Evolutionary conservation across 345 rosid genomes (phyloP), one percentile per base, ranked within the genome.

Genomic region (Populus alba): DNA sequence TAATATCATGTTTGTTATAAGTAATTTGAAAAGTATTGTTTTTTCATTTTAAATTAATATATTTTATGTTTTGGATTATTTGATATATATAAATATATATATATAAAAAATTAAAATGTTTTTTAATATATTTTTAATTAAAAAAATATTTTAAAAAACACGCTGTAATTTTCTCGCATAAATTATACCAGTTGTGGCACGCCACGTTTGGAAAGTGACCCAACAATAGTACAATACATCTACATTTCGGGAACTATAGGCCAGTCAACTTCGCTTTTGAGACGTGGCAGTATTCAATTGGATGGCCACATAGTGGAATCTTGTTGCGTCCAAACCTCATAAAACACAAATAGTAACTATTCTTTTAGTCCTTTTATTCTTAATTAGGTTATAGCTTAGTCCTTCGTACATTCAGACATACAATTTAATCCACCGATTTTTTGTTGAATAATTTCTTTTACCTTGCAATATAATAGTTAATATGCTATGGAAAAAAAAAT

Each of bases 241-340:
- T 27, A 3, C 68, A 63, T 13, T 4, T 3, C 37, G 33, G 67
- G 3, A 5, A 63, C 17, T 27, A 51, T 18, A 33, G 23, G 4
- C 33, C 17, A 39, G 11, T 66, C 68, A 1, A 0, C 16, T 0
- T 65, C 59, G 5, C 41, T 20, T n/a, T 41, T 8, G 13, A 4
- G 23, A 77, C 81, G 74, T 77, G 86, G 77, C 86, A 17, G 18
- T 17, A 39, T 57, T 5, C 43, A 22, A 80, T 71, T 78, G 75
- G 81, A 0, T 2, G 0, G 0, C 0, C 23, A 31, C 18, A 68
- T 37, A 15, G 27, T 47, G 68, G 79, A 74, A 55, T 47, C 33
- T 55, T 20, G 33, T 22, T 9, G 16, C 65, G 59, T 27, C 53
- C 23, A 9, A 20, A 22, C 49, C 1, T 33, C 9, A n/a, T 4